Evolutionary conservation across 305 asterid genomes (phyloP).

Genomic region (Caryopteris hybrid): DNA sequence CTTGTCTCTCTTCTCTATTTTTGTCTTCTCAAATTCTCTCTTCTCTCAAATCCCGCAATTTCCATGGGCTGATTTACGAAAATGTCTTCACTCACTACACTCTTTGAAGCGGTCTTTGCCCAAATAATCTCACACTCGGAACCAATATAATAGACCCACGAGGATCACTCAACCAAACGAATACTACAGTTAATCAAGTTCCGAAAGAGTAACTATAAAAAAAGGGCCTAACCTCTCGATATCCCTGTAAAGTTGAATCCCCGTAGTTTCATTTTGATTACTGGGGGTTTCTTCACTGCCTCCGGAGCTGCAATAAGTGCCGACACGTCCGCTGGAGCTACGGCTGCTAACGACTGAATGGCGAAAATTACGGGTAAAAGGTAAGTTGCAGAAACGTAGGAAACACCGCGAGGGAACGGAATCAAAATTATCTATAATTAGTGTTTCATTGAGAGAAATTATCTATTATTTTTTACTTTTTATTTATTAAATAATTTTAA

Average conservation of each 20-base stretch:
- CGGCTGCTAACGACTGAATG: conserved; percentile 13
- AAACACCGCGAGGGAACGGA: conserved; percentile 9
- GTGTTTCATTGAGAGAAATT: too few species aligned
- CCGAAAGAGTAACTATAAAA: not conserved
- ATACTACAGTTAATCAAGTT: not conserved
- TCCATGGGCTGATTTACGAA: not conserved
- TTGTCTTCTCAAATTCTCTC: not conserved
- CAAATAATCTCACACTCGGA: not conserved
- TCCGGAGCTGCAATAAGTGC: conserved; percentile 30
- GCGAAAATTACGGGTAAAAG: conserved; percentile 5
- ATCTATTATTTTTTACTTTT: too few species aligned
- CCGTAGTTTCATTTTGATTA: conserved; percentile 35
- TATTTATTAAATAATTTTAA: too few species aligned
- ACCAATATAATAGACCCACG: not conserved
- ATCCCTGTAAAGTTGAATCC: conserved; percentile 65
- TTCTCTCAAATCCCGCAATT: not conserved
- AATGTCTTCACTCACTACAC: not conserved
- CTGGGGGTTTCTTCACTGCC: conserved; percentile 23
- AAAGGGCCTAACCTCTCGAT: conserved; percentile 52
- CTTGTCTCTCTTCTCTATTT: not conserved
- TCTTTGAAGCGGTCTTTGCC: not conserved
- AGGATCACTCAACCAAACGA: not conserved
- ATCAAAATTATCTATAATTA: too few species aligned
- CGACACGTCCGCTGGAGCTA: conserved; percentile 20
- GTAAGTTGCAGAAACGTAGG: conserved; percentile 16